Percentiles rank a stretch among this genome's conserved stretches.
Evolutionary conservation across 106 monocot species (phyloP).

Genomic region (Dendrobium catenatum): DNA sequence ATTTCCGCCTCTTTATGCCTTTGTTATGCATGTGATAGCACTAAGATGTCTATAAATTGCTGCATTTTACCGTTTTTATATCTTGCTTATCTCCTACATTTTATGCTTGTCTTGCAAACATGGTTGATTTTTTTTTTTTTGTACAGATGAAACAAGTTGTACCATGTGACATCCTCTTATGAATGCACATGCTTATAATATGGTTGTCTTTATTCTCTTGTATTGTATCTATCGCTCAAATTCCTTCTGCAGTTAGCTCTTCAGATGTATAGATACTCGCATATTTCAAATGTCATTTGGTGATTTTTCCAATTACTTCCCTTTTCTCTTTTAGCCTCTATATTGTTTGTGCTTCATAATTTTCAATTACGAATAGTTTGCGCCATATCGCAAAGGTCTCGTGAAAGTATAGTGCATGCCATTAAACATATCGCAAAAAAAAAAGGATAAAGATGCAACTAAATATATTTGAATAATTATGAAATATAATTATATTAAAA

Average conservation of each 20-base stretch:
- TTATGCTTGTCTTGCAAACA: neutral
- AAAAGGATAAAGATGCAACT: too few species aligned
- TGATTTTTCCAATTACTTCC: neutral
- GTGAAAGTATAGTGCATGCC: too few species aligned
- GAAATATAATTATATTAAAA: too few species aligned
- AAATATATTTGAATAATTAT: too few species aligned
- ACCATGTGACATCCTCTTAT: neutral
- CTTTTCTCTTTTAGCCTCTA: neutral
- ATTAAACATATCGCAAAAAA: too few species aligned
- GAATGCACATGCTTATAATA: neutral
- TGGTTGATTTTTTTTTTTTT: neutral
- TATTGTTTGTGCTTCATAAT: neutral
- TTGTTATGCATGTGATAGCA: neutral
- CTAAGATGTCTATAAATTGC: neutral
- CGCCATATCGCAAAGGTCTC: too few species aligned
- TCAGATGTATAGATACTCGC: neutral
- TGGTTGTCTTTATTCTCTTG: neutral
- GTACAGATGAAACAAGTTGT: neutral
- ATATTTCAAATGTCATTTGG: neutral
- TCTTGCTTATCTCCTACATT: neutral
- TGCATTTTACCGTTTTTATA: neutral
- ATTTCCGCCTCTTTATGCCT: neutral
- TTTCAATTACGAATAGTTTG: too few species aligned
- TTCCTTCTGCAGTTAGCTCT: neutral
- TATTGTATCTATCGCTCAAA: neutral